phyloP scores from a whole-genome alignment of 495 filamentous ascomycete genomes.

The Lasiosphaeria miniovina region DNA sequence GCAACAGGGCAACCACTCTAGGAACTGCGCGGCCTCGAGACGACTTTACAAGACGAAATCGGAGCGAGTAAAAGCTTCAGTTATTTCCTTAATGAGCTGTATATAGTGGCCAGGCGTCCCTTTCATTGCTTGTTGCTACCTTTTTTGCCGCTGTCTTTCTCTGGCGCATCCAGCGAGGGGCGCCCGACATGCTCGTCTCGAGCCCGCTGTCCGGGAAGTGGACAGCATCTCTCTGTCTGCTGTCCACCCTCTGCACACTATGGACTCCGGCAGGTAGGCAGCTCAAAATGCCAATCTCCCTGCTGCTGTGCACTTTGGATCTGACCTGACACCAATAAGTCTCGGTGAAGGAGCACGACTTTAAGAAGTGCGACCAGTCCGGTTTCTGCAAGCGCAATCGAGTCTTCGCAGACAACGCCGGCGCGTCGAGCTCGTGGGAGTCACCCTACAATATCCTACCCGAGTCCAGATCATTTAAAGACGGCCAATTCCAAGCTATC shows the following conservation, averaged over 20 bases:
- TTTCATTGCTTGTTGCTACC: neutral
- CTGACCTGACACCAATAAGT: constrained; percentile 45
- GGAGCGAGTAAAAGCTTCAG: constrained; percentile 14
- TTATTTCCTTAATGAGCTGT: constrained; percentile 17
- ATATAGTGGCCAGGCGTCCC: constrained; percentile 14
- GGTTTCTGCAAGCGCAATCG: constrained; percentile 96
- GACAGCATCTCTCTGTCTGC: constrained; percentile 51
- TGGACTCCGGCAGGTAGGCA: constrained; percentile 50
- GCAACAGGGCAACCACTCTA: constrained; percentile 1
- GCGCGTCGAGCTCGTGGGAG: constrained; percentile 62
- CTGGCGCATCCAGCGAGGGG: constrained; percentile 7
- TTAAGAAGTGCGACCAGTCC: constrained; percentile 92
- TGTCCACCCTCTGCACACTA: constrained; percentile 43
- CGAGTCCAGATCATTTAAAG: constrained; percentile 67
- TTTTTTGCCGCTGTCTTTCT: constrained; percentile 14
- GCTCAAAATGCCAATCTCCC: neutral
- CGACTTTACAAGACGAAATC: neutral
- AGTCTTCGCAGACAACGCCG: constrained; percentile 75
- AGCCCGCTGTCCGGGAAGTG: constrained; percentile 53
- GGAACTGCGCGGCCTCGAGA: neutral
- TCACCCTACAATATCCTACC: constrained; percentile 78
- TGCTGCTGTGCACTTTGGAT: neutral
- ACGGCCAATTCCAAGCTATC: constrained; percentile 74
- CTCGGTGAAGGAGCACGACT: constrained; percentile 88
- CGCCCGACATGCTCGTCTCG: constrained; percentile 35